A percentile compares a stretch with the other conserved stretches of the same genome.
phyloP scores from a whole-genome alignment of 192 early-diverging fungal species.

The Linnemannia exigua region DNA sequence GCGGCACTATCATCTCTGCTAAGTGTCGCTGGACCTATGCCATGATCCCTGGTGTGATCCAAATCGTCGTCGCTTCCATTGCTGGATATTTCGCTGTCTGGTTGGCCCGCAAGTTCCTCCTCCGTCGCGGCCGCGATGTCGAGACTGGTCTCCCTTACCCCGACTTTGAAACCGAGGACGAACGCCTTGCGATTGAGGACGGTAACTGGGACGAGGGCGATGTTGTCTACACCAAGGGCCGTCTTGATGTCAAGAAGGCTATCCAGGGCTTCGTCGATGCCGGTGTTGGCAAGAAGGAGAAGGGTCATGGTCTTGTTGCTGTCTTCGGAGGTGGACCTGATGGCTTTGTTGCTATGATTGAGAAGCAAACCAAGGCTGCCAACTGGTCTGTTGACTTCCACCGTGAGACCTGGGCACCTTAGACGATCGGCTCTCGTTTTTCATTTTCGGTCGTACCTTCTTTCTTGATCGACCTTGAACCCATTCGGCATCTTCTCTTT shows the following conservation, averaged over 20 bases:
- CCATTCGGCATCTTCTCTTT: not conserved
- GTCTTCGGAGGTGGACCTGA: conserved; percentile 57
- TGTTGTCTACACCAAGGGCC: conserved; percentile 49
- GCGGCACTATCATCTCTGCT: conserved; percentile 20
- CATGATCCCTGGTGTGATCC: conserved; percentile 43
- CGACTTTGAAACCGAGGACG: conserved; percentile 36
- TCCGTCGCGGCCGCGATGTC: conserved; percentile 46
- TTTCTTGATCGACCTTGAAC: no score
- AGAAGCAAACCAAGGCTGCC: conserved; percentile 44
- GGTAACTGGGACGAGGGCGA: conserved; percentile 58
- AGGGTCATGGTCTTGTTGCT: conserved; percentile 42
- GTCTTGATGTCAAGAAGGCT: conserved; percentile 52
- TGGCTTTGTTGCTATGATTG: conserved; percentile 54
- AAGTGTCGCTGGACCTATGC: conserved; percentile 55
- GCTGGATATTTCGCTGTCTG: conserved; percentile 51
- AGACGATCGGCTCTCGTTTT: not conserved
- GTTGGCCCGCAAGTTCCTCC: conserved; percentile 27
- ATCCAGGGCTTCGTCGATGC: conserved; percentile 51
- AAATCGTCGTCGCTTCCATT: conserved; percentile 37
- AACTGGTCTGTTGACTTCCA: conserved; percentile 54
- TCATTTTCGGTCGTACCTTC: not conserved
- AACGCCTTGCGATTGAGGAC: conserved; percentile 36
- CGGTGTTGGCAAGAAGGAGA: conserved; percentile 49
- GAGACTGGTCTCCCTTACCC: conserved; percentile 49
- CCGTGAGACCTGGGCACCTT: conserved; percentile 56